Percentiles rank a stretch among this genome's conserved stretches.
Conservation (phyloP, 2,329 filamentous ascomycete species). For the Monosporascus cannonballus region DNA sequence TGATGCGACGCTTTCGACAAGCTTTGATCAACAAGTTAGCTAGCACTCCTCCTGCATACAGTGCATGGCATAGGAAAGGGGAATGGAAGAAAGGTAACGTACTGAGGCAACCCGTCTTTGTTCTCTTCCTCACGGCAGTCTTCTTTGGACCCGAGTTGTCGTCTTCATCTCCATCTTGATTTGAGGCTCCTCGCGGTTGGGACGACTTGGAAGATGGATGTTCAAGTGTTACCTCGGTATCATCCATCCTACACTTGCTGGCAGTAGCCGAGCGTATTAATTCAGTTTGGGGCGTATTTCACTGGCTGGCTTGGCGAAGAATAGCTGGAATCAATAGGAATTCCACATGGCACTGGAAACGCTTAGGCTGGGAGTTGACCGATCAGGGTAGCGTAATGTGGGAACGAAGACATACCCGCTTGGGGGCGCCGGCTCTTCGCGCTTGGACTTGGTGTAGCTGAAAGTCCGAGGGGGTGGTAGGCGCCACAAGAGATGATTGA, state of each 20-base stretch:
- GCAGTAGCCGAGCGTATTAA: neutral
- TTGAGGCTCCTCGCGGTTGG: constrained; percentile 26
- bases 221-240: constrained; percentile 16
- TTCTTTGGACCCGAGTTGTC: constrained; percentile 42
- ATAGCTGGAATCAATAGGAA: constrained; percentile 8
- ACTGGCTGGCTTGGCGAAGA: constrained; percentile 7
- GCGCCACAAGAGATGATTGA: constrained; percentile 1
- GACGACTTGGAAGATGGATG: constrained; percentile 15
- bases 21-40: constrained; percentile 43
- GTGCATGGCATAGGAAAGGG: constrained; percentile 1
- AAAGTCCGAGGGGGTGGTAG: neutral
- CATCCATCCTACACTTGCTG: constrained; percentile 21
- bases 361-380: constrained; percentile 6
- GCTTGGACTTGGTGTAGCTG: neutral
- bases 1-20: constrained; percentile 90
- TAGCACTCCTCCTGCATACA: constrained; percentile 1
- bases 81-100: constrained; percentile 30
- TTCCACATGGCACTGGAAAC: constrained; percentile 14
- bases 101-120: constrained; percentile 91
- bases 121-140: constrained; percentile 57
- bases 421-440: neutral
- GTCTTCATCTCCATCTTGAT: constrained; percentile 26
- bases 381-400: neutral
- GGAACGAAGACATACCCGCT: neutral
- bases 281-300: neutral